Evolutionary conservation across 2,329 filamentous ascomycete genomes (phyloP), one percentile per base, ranked within the genome.

Genomic region (Ascochyta lentis): DNA sequence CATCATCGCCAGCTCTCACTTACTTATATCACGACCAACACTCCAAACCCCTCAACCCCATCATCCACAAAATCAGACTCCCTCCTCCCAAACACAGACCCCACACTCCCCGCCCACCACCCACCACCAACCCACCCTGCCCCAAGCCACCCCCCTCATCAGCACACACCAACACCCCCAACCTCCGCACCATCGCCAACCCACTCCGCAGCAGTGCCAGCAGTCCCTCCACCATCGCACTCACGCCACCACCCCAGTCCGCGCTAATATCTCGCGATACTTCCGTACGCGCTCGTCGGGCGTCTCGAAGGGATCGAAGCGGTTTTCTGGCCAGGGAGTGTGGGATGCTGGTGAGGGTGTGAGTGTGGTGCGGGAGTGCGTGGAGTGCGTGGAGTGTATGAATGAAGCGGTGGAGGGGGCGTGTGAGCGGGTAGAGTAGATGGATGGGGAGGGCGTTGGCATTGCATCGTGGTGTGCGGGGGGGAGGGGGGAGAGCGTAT

Each of bases 251-350:
- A 16, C 16, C 16, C 16, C 16, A 16, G 16, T 16, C 16, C 16
- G 16, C 16, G 16, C 16, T 16, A 16, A 16, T 16, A 16, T 16
- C 16, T 16, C 16, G 16, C 16, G 16, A 16, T 16, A 16, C 16
- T 16, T 16, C 16, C 16, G 16, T 16, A 16, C 16, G 16, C 16
- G 16, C 37, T 56, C 47, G 0, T 47, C 53, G 1, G 4, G 2
- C 8, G 53, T 43, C 4, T 47, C 47, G 0, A 56, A 8, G 10
- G 53, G 53, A n/a, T 51, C 53, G 10, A 26, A 49, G n/a, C 35
- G 46, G 8, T n/a, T 3, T 19, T 19, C 3, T 19, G 2, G 19
- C 19, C 19, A 19, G 19, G 19, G 19, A 19, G 19, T 19, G 19
- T 19, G 2, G 19, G 19, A n/a, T 4, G n/a, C 15, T n/a, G 9